Conservation (phyloP, 2,329 filamentous ascomycete genomes). For the Aureobasidium pullulans region DNA sequence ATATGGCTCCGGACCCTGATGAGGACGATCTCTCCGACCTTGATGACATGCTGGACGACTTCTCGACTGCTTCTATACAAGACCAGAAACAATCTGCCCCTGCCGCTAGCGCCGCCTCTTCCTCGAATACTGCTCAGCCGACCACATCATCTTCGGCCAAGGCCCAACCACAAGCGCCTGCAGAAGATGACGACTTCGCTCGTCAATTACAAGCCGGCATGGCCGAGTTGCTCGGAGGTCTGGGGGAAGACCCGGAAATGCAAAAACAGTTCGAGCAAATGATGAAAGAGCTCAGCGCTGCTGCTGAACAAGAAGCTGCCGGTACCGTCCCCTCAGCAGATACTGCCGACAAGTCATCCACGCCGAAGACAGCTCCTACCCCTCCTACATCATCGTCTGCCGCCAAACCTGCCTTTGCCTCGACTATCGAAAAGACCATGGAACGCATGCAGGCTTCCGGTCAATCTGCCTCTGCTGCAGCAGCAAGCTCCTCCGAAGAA, state of each 20-base stretch:
- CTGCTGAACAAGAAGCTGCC: conserved; percentile 26
- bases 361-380: conserved; percentile 20
- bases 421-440: conserved; percentile 90
- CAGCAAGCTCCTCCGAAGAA: conserved; percentile 45
- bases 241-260: conserved; percentile 58
- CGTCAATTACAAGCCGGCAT: conserved; percentile 85
- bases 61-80: conserved; percentile 59
- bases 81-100: conserved; percentile 35
- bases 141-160: conserved; percentile 19
- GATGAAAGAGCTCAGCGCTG: conserved; percentile 59
- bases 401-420: conserved; percentile 58
- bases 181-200: conserved; percentile 67
- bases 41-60: conserved; percentile 86
- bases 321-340: conserved; percentile 13
- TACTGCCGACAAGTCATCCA: conserved; percentile 17
- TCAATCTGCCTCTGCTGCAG: conserved; percentile 68
- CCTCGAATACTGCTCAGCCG: conserved; percentile 22
- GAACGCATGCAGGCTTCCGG: conserved; percentile 90
- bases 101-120: neutral
- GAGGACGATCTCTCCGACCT: conserved; percentile 89
- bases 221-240: conserved; percentile 69
- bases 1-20: conserved; percentile 66
- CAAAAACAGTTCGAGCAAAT: conserved; percentile 71
- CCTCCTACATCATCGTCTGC: neutral
- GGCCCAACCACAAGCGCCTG: conserved; percentile 22